Conservation (phyloP, 768 basidiomycete species). For the Xerocomellus chrysenteron region DNA sequence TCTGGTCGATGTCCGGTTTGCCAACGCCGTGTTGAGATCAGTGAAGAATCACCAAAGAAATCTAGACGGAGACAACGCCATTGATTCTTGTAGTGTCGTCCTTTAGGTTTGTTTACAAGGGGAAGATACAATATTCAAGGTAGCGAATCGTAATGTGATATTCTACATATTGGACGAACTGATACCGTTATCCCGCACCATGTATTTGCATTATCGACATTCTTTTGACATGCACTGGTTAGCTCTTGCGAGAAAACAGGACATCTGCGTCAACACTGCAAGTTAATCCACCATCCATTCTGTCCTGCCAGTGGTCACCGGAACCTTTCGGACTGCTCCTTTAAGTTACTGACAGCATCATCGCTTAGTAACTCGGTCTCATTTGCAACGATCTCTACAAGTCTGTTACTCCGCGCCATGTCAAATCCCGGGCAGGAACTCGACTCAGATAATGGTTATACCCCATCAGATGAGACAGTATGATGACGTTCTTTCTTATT, state of each 20-base stretch:
- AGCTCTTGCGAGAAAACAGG: neutral
- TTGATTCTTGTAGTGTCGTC: constrained; percentile 11
- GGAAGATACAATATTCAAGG: constrained; percentile 29
- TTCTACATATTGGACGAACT: constrained; percentile 30
- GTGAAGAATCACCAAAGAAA: constrained; percentile 37
- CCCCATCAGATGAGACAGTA: constrained; percentile 12
- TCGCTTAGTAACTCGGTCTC: constrained; percentile 21
- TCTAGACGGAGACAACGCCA: constrained; percentile 23
- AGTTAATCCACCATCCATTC: neutral
- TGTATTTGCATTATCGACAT: constrained; percentile 27
- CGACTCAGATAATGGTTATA: neutral
- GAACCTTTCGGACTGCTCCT: neutral
- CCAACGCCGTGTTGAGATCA: constrained; percentile 67
- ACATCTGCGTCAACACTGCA: neutral
- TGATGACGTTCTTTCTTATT: neutral
- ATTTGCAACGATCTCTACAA: neutral
- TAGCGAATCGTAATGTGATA: constrained; percentile 31
- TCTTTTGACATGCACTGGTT: constrained; percentile 17
- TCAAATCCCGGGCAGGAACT: neutral
- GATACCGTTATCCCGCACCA: constrained; percentile 20
- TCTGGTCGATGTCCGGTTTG: constrained; percentile 89
- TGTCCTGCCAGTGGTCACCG: neutral
- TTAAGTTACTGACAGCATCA: neutral
- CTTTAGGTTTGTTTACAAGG: constrained; percentile 5
- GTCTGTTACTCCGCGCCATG: neutral